A percentile compares a stretch with the other conserved stretches of the same genome.
Conservation (phyloP, 805 yeast species). For the Candida sphagnicola region DNA sequence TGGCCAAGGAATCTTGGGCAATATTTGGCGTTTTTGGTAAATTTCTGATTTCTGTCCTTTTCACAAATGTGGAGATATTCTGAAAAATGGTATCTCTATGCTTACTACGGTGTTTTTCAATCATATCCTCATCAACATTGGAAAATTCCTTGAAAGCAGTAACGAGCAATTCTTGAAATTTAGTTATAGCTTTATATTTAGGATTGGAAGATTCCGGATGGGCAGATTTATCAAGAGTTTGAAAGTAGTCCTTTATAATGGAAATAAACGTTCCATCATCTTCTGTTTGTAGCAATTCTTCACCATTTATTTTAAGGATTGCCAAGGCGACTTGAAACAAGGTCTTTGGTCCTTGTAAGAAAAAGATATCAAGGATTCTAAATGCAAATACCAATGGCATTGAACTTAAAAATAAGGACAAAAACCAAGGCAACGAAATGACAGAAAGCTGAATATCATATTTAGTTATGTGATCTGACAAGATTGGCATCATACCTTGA, state of each 20-base stretch:
- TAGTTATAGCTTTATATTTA: slow-evolving; percentile 64
- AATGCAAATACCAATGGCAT: slow-evolving; percentile 95
- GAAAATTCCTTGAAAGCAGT: slow-evolving; percentile 91
- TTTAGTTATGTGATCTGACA: slow-evolving; percentile 76
- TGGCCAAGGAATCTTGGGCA: slow-evolving; percentile 53
- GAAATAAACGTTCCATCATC: slow-evolving; percentile 94
- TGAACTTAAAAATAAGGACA: slow-evolving; percentile 82
- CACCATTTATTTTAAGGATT: slow-evolving; percentile 84
- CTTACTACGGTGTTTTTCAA: slow-evolving; percentile 63
- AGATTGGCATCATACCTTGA: slow-evolving; percentile 80
- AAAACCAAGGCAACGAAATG: slow-evolving; percentile 94
- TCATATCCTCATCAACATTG: slow-evolving; percentile 69
- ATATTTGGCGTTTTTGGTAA: slow-evolving; percentile 70
- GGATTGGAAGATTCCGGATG: slow-evolving; percentile 67
- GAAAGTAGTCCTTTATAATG: slow-evolving; percentile 77
- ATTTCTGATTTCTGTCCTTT: slow-evolving; percentile 85
- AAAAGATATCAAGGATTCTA: slow-evolving; percentile 84
- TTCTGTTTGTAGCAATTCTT: slow-evolving; percentile 66
- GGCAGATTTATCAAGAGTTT: slow-evolving; percentile 71
- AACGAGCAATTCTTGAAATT: slow-evolving; percentile 85
- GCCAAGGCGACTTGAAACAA: slow-evolving; percentile 93
- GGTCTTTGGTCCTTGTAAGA: slow-evolving; percentile 84
- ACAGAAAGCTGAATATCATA: slow-evolving; percentile 90
- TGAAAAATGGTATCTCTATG: slow-evolving; percentile 74
- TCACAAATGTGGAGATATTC: slow-evolving; percentile 86